phyloP scores from a whole-genome alignment of 441 rosid species.

The Metrosideros polymorpha region DNA sequence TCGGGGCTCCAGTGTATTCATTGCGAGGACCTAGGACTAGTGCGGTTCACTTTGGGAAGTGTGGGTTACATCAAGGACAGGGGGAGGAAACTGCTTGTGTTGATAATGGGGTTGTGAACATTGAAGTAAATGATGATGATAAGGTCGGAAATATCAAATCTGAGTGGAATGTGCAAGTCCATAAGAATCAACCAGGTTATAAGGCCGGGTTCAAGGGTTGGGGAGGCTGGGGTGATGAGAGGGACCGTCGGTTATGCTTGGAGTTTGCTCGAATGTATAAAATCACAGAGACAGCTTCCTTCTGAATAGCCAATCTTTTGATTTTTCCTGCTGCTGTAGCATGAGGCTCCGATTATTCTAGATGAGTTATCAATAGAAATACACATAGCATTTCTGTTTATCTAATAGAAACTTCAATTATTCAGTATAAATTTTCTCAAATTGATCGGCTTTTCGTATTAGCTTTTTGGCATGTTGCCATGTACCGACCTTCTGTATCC shows the following conservation, averaged over 20 bases:
- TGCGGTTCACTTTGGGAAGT: conserved; percentile 94
- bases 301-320: conserved; percentile 9
- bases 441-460: background rate
- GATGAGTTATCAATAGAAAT: background rate
- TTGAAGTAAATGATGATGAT: conserved; percentile 50
- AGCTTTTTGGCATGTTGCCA: background rate
- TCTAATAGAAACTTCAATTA: background rate
- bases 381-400: background rate
- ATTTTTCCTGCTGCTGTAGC: conserved; percentile 2
- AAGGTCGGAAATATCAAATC: conserved; percentile 45
- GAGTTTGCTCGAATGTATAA: conserved; percentile 64
- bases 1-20: conserved; percentile 75
- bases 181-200: conserved; percentile 70
- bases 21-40: conserved; percentile 84
- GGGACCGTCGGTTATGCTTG: conserved; percentile 72
- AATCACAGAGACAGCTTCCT: conserved; percentile 5
- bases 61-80: conserved; percentile 94
- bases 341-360: conserved; percentile 4
- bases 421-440: background rate
- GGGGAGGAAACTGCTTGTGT: conserved; percentile 57
- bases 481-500: background rate
- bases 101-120: conserved; percentile 57
- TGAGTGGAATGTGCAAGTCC: conserved; percentile 47
- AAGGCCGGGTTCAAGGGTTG: conserved; percentile 96
- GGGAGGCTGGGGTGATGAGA: conserved; percentile 98